These are phyloP conservation scores for Podochytrium sp. DNA, from an alignment of 192 early-diverging fungal species.

Conservation along the genomic window DNA sequence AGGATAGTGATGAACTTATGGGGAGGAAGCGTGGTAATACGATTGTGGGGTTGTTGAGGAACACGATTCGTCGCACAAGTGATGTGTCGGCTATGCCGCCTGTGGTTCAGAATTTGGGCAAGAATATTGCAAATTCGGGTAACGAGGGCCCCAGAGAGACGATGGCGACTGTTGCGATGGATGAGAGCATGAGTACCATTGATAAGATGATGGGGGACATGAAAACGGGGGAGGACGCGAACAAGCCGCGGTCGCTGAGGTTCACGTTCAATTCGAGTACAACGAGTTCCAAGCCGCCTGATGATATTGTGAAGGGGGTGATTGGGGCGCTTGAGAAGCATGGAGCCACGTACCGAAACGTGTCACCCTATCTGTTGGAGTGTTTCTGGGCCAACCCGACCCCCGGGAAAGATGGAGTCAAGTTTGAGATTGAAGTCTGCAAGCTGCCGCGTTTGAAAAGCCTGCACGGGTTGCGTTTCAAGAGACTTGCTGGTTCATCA, in stretches of 20 bases:
- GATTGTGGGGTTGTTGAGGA: slow-evolving; percentile 59
- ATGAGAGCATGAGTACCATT: slow-evolving; percentile 23
- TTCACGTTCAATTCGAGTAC: slow-evolving; percentile 71
- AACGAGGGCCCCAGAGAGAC: slow-evolving; percentile 22
- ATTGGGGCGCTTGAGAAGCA: slow-evolving; percentile 41
- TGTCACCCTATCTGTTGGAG: slow-evolving; percentile 52
- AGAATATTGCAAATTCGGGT: slow-evolving; percentile 8
- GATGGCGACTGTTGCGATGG: slow-evolving; percentile 29
- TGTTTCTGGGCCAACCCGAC: slow-evolving; percentile 37
- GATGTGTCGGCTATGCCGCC: slow-evolving; percentile 34
- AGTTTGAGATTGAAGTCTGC: slow-evolving; percentile 79
- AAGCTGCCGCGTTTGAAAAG: slow-evolving; percentile 81
- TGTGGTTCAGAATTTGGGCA: slow-evolving; percentile 1
- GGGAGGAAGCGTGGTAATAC: slow-evolving; percentile 59
- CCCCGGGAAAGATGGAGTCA: slow-evolving; percentile 52
- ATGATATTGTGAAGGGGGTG: slow-evolving; percentile 61
- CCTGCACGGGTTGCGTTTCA: slow-evolving; percentile 87
- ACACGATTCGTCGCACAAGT: slow-evolving; percentile 48
- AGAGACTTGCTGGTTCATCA: slow-evolving; percentile 74
- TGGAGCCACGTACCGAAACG: slow-evolving; percentile 44
- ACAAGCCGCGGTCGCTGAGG: slow-evolving; percentile 62
- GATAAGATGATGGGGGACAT: slow-evolving; percentile 16
- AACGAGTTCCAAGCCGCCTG: slow-evolving; percentile 60
- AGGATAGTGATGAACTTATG: not conserved
- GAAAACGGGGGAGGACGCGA: slow-evolving; percentile 38